These are phyloP conservation scores for Eragrostis nindensis DNA, from an alignment of 176 grass and related monocot species.

Conservation along the genomic window DNA sequence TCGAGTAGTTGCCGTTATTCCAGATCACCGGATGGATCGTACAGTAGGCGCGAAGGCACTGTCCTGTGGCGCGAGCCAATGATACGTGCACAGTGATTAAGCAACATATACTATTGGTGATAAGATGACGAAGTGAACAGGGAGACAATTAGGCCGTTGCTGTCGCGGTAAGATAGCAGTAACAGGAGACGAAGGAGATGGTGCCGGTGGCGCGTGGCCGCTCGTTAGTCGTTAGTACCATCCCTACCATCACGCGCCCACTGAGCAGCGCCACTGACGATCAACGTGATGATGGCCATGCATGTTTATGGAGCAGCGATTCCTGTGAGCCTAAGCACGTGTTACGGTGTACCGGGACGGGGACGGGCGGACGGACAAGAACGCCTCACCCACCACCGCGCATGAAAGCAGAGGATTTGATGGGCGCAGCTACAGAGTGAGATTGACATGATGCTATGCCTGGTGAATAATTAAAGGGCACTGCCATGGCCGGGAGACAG, in stretches of 20 bases:
- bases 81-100: neutral
- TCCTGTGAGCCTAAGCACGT: neutral
- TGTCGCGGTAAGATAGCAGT: conserved; percentile 10
- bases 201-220: neutral
- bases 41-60: neutral
- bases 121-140: neutral
- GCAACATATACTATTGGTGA: neutral
- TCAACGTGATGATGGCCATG: neutral
- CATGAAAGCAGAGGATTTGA: conserved; percentile 13
- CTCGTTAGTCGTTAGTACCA: neutral
- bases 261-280: neutral
- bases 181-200: neutral
- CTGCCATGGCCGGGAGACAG: neutral
- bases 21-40: neutral
- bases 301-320: neutral
- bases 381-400: conserved; percentile 24
- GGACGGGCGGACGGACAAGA: conserved; percentile 8
- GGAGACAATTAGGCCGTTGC: neutral
- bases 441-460: neutral
- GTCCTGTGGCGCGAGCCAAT: neutral
- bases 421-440: neutral
- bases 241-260: neutral
- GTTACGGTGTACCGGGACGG: neutral
- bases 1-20: neutral
- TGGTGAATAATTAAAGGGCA: neutral